These are phyloP conservation scores for Saturnispora serradocipensis DNA, from an alignment of 805 yeast species.

Conservation along the genomic window DNA sequence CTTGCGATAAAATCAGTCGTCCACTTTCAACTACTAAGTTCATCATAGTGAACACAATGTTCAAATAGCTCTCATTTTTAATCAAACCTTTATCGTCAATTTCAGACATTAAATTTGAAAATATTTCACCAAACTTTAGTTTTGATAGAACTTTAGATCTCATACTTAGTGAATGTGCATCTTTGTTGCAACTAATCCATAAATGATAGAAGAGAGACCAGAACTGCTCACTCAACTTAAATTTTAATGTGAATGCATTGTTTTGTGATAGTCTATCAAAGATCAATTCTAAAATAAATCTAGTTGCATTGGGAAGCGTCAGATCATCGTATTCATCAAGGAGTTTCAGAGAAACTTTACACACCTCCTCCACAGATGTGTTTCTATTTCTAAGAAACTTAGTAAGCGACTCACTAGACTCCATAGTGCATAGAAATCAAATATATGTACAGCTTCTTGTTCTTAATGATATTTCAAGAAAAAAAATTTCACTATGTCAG, in stretches of 20 bases:
- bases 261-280: slow-evolving; percentile 51
- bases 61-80: slow-evolving; percentile 17
- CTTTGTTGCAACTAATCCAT: slow-evolving; percentile 18
- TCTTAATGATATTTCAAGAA: neutral
- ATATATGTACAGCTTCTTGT: neutral
- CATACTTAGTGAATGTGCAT: slow-evolving; percentile 18
- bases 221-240: slow-evolving; percentile 33
- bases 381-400: slow-evolving; percentile 48
- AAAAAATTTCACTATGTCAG: neutral
- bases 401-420: slow-evolving; percentile 44
- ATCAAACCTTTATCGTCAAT: slow-evolving; percentile 17
- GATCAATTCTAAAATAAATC: slow-evolving; percentile 49
- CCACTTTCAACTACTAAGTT: slow-evolving; percentile 13
- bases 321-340: slow-evolving; percentile 27
- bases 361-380: slow-evolving; percentile 34
- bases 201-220: slow-evolving; percentile 43
- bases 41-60: slow-evolving; percentile 13
- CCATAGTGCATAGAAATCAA: neutral
- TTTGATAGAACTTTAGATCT: slow-evolving; percentile 36
- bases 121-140: slow-evolving; percentile 33
- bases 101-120: slow-evolving; percentile 19
- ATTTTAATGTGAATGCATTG: slow-evolving; percentile 26
- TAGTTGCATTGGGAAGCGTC: slow-evolving; percentile 45
- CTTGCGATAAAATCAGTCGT: slow-evolving; percentile 17
- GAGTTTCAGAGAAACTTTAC: slow-evolving; percentile 26